Evolutionary conservation across 2,329 filamentous ascomycete genomes (phyloP).

Genomic region (Cytospora mali): DNA sequence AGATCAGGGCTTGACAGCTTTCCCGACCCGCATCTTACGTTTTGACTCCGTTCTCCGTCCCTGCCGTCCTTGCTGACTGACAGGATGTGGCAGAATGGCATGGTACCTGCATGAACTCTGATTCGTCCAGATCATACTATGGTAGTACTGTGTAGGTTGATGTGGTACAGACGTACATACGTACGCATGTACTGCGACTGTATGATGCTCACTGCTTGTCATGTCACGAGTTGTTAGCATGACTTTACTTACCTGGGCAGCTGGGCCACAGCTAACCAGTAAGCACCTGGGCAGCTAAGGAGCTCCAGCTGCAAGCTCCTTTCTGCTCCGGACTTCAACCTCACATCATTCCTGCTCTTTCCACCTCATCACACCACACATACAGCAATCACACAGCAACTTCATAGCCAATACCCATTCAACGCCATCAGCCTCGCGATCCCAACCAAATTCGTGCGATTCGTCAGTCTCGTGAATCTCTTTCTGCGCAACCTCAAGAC

Average conservation of each 20-base stretch:
- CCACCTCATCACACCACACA: constrained; percentile 9
- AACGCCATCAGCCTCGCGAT: constrained; percentile 3
- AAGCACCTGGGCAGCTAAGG: not conserved
- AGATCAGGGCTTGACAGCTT: not conserved
- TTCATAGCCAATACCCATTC: constrained; percentile 1
- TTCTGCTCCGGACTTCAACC: constrained; percentile 8
- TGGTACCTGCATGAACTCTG: constrained; percentile 1
- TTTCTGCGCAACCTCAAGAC: constrained; percentile 20
- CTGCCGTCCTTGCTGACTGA: not conserved
- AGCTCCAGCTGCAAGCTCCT: constrained; percentile 1
- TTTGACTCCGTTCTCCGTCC: constrained; percentile 11
- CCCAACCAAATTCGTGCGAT: not conserved
- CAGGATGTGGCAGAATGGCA: constrained; percentile 1
- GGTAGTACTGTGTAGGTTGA: constrained; percentile 1
- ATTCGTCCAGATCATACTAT: constrained; percentile 13
- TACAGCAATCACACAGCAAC: constrained; percentile 11
- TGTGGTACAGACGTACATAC: constrained; percentile 8
- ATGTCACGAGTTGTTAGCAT: constrained; percentile 14
- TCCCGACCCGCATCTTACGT: constrained; percentile 17
- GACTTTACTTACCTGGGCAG: not conserved
- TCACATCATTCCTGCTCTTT: constrained; percentile 15
- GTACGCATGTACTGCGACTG: not conserved
- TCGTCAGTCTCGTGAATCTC: constrained; percentile 1
- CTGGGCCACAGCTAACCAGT: too few species aligned
- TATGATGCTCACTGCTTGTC: not conserved